Evolutionary conservation across 306 rosid genomes (phyloP).

Genomic region (Vicia faba): DNA sequence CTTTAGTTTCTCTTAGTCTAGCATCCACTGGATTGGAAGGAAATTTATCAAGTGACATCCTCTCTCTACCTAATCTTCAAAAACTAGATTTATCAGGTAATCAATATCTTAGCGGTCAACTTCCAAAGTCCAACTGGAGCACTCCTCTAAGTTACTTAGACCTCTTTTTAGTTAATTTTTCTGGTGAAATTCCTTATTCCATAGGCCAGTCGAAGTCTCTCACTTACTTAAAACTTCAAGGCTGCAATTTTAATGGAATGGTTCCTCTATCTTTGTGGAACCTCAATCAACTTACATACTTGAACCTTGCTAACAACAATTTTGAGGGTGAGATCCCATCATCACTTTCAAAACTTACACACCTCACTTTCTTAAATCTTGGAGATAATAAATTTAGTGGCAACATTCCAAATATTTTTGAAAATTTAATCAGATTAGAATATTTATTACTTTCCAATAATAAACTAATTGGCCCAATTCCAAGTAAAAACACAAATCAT

Average conservation of each 20-base stretch:
- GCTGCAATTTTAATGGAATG: too few species aligned
- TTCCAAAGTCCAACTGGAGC: too few species aligned
- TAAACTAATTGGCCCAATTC: constrained; percentile 11
- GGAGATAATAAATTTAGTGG: not conserved
- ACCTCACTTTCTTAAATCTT: constrained; percentile 12
- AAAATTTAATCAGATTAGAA: not conserved
- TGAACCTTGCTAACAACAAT: not conserved
- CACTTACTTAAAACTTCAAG: not conserved
- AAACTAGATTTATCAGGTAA: not conserved
- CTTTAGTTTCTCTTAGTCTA: constrained; percentile 29
- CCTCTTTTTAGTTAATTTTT: too few species aligned
- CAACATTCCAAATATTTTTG: not conserved
- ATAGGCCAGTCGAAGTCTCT: constrained; percentile 12
- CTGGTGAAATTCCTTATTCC: constrained; percentile 31
- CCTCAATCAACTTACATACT: not conserved
- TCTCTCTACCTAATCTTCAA: constrained; percentile 27
- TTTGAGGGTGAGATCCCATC: constrained; percentile 33
- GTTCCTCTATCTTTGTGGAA: too few species aligned
- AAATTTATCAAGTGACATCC: not conserved
- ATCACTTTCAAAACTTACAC: constrained; percentile 3
- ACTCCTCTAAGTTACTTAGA: too few species aligned
- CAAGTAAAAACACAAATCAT: not conserved
- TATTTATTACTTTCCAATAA: not conserved
- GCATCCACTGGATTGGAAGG: accelerated
- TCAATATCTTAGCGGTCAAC: not conserved